A percentile compares a stretch with the other conserved stretches of the same genome.
Conservation (phyloP, 2,329 filamentous ascomycete genomes). For the Onygenales sp. region DNA sequence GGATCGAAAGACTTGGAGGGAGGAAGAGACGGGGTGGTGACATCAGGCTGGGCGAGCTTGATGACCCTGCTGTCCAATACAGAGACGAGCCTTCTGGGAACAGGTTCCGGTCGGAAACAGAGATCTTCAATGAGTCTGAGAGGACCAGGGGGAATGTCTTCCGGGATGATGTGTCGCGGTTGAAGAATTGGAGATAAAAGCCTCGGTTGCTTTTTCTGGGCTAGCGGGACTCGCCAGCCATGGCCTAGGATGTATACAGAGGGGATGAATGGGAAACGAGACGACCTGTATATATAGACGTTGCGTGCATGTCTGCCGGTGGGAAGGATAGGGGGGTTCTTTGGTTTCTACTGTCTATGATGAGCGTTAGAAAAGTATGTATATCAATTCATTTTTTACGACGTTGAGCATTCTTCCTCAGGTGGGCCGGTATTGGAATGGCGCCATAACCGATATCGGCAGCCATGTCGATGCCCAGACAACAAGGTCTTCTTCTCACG, state of each 20-base stretch:
- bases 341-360: too few species aligned
- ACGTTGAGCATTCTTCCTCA: too few species aligned
- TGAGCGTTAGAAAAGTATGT: too few species aligned
- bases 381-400: too few species aligned
- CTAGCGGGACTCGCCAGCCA: background rate
- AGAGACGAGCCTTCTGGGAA: constrained; percentile 15
- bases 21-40: constrained; percentile 15
- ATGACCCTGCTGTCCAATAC: constrained; percentile 15
- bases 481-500: too few species aligned
- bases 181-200: constrained; percentile 25
- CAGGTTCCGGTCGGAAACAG: constrained; percentile 13
- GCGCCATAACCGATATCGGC: too few species aligned
- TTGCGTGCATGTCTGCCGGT: background rate
- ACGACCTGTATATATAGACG: background rate
- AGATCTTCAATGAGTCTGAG: constrained; percentile 21
- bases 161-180: constrained; percentile 26
- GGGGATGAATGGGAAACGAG: background rate
- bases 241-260: background rate
- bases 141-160: constrained; percentile 23
- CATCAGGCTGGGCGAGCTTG: constrained; percentile 22
- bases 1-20: constrained; percentile 23
- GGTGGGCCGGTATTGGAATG: too few species aligned
- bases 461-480: too few species aligned
- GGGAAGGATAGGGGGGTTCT: background rate
- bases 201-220: background rate